phyloP scores from a whole-genome alignment of 1,284 basidiomycete species.

The Microbotryomycetes sp. region DNA sequence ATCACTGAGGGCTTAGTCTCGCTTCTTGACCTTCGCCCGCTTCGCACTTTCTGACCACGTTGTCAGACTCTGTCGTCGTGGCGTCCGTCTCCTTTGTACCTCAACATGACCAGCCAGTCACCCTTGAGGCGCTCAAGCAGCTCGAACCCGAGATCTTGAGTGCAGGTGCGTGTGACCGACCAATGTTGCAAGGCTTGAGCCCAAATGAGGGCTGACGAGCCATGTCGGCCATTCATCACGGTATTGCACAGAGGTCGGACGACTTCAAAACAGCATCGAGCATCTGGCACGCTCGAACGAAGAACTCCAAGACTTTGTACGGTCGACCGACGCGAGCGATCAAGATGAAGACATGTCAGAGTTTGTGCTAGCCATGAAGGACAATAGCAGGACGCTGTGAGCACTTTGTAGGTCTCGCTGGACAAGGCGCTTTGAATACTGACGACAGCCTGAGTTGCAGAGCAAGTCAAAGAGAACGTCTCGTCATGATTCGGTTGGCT shows the following conservation, averaged over 20 bases:
- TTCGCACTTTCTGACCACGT: neutral
- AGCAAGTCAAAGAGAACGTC: conserved; percentile 22
- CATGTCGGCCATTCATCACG: neutral
- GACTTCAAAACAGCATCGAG: conserved; percentile 22
- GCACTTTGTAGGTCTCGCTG: neutral
- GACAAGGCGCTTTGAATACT: neutral
- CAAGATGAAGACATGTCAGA: conserved; percentile 3
- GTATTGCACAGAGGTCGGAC: conserved; percentile 13
- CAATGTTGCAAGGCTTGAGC: too few species aligned
- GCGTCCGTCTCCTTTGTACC: conserved; percentile 6
- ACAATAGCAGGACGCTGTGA: conserved; percentile 30
- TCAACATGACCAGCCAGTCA: conserved; percentile 26
- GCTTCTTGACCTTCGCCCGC: neutral
- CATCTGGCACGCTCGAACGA: conserved; percentile 27
- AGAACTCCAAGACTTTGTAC: conserved; percentile 13
- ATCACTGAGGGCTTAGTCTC: neutral
- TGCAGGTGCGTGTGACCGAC: conserved; percentile 14
- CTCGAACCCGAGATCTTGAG: conserved; percentile 25
- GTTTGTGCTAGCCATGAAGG: conserved; percentile 8
- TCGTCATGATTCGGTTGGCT: conserved; percentile 25
- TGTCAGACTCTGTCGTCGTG: neutral
- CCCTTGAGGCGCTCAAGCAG: conserved; percentile 11
- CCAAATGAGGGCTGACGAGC: neutral
- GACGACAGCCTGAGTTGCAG: conserved; percentile 1
- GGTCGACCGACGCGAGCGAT: neutral